Percentiles rank a stretch among this genome's conserved stretches.
Evolutionary conservation across 768 basidiomycete genomes (phyloP).

Genomic region (Holtermannia corniformis): DNA sequence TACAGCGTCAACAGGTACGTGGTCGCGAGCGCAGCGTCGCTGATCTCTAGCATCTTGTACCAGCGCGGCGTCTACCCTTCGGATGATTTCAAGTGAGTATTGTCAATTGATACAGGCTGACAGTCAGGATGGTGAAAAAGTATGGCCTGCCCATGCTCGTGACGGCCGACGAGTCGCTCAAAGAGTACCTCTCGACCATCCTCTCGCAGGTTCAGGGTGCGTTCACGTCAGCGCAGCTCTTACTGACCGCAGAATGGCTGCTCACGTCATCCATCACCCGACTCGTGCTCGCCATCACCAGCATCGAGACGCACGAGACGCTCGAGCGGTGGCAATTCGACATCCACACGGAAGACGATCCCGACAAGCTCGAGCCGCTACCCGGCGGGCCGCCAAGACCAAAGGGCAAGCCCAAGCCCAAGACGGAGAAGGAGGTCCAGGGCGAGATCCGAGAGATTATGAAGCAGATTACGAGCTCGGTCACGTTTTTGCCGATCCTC

Average conservation of each 20-base stretch:
- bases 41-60: slow-evolving; percentile 66
- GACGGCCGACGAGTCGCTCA: slow-evolving; percentile 83
- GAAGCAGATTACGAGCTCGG: slow-evolving; percentile 94
- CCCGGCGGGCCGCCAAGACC: neutral
- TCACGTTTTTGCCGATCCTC: slow-evolving; percentile 91
- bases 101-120: neutral
- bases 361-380: neutral
- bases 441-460: slow-evolving; percentile 95
- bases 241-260: slow-evolving; percentile 66
- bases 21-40: neutral
- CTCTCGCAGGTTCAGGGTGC: slow-evolving; percentile 83
- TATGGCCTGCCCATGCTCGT: slow-evolving; percentile 93
- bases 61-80: slow-evolving; percentile 94
- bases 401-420: slow-evolving; percentile 34
- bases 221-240: slow-evolving; percentile 27
- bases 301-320: slow-evolving; percentile 80
- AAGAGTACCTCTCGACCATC: slow-evolving; percentile 91
- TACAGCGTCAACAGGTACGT: slow-evolving; percentile 94
- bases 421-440: slow-evolving; percentile 65
- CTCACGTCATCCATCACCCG: slow-evolving; percentile 85
- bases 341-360: slow-evolving; percentile 50
- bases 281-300: slow-evolving; percentile 88
- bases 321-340: slow-evolving; percentile 99
- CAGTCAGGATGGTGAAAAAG: slow-evolving; percentile 81
- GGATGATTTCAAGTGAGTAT: slow-evolving; percentile 64